phyloP scores from a whole-genome alignment of 345 rosid genomes.

The Pseudoturritis turrita region DNA sequence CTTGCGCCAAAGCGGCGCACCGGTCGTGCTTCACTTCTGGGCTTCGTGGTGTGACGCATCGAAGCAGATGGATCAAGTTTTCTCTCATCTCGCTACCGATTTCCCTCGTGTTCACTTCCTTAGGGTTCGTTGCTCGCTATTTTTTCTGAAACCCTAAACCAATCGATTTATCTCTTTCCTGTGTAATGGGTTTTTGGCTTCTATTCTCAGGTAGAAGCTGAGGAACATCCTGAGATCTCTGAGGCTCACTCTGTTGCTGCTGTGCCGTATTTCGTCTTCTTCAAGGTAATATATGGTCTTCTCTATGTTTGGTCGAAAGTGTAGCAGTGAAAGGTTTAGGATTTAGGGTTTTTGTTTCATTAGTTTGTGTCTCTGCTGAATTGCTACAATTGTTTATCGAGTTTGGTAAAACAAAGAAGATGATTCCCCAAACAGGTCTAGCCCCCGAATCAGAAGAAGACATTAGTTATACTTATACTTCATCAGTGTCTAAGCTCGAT shows the following conservation, averaged over 20 bases:
- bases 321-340: background rate
- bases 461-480: background rate
- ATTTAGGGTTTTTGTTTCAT: constrained; percentile 6
- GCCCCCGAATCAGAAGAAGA: background rate
- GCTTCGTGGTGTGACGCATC: constrained; percentile 99
- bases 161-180: background rate
- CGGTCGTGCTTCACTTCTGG: constrained; percentile 82
- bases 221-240: constrained; percentile 89
- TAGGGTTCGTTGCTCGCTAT: constrained; percentile 42
- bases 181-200: background rate
- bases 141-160: background rate
- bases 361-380: background rate
- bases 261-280: constrained; percentile 80
- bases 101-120: constrained; percentile 79
- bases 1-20: constrained; percentile 44
- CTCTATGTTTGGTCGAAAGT: background rate
- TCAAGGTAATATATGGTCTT: constrained; percentile 48
- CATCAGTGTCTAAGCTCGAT: background rate
- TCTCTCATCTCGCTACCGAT: constrained; percentile 84
- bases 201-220: constrained; percentile 81
- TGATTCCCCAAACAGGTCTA: background rate
- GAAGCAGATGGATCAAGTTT: constrained; percentile 97
- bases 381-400: background rate
- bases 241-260: constrained; percentile 83
- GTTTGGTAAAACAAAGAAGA: background rate